Base-by-base conservation (phyloP, 805 yeast genomes). In the Candida suzukii region DNA sequence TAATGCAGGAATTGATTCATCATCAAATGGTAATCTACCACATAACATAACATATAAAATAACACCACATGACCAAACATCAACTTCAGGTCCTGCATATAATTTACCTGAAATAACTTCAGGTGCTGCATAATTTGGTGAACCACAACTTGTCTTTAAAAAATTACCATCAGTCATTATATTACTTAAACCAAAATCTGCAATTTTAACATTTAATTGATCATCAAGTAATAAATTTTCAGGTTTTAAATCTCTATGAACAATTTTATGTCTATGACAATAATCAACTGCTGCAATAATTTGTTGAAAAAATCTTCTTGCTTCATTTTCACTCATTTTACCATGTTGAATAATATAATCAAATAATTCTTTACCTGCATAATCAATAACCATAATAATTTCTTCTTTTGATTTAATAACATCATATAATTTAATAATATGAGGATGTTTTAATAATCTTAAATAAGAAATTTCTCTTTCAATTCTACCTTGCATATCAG, bases 141-240 rank as follows among this genome's bases (percentile, higher is more conserved):
- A 83, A 4, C 98, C 98, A 67, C 98, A 91, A 51, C 90, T 80
- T 2, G 98, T 90, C 58, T 90, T 91, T 56, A 90, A 71, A 60
- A 90, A 90, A 61, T 90, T 90, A 45, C 98, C 98, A 64, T 90
- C 98, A 16, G 96, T 91, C 98, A 90, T 90, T 51, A 90, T 88
- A 60, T 90, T 90, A 22, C 95, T 84, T 37, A 90, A 71, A 8
- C 98, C 98, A 55, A 90, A 90, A 68, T 90, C 98, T 10, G 97
- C 97, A 65, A 90, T 91, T 63, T 91, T 90, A 40, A 90, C 96
- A 58, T 91, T 88, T 53, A 88, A 66, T 46, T 86, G 80, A 52
- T 90, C 97, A 61, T 91, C 97, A 48, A 90, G 68, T 46, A 90
- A 69, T 60, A 90, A 68, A 60, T 90, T 90, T 61, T 93, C 99